phyloP scores from a whole-genome alignment of 2,329 filamentous ascomycete genomes.

The Aspergillus brunneoviolaceus region DNA sequence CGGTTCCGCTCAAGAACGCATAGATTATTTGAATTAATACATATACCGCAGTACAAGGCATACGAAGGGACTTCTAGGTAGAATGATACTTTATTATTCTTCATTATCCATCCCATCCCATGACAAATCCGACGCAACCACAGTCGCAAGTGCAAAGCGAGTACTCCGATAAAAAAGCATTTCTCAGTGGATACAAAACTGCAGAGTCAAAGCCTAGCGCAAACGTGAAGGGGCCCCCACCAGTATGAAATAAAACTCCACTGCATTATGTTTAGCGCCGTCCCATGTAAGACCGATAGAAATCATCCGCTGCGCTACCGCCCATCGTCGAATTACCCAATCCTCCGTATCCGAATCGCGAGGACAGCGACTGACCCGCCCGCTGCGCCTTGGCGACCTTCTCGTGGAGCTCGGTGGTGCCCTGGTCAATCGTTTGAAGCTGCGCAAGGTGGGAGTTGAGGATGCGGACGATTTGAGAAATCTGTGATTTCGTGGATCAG shows the following conservation, averaged over 20 bases:
- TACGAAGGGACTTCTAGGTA: background rate
- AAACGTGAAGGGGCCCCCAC: background rate
- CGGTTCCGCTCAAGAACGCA: too few relatives aligned
- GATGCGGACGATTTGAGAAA: constrained; percentile 92
- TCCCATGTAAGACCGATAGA: constrained; percentile 85
- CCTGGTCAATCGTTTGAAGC: constrained; percentile 88
- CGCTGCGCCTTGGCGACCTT: constrained; percentile 84
- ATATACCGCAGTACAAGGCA: background rate
- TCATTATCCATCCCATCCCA: background rate
- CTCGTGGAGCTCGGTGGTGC: constrained; percentile 74
- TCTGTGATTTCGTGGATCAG: constrained; percentile 47
- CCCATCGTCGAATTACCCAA: constrained; percentile 40
- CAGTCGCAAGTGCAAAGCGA: background rate
- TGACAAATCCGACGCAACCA: background rate
- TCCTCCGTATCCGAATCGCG: constrained; percentile 36
- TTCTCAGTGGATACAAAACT: background rate
- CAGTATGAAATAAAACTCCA: background rate
- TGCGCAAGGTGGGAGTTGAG: constrained; percentile 91
- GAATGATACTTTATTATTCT: background rate
- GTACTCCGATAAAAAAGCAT: background rate
- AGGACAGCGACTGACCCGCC: constrained; percentile 60
- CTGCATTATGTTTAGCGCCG: constrained; percentile 51
- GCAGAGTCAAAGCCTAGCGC: background rate
- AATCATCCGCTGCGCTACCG: constrained; percentile 68
- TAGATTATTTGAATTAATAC: background rate